A percentile compares a stretch with the other conserved stretches of the same genome.
Evolutionary conservation across 2,329 filamentous ascomycete species (phyloP).

Genomic region (Hypoxylon sp.): DNA sequence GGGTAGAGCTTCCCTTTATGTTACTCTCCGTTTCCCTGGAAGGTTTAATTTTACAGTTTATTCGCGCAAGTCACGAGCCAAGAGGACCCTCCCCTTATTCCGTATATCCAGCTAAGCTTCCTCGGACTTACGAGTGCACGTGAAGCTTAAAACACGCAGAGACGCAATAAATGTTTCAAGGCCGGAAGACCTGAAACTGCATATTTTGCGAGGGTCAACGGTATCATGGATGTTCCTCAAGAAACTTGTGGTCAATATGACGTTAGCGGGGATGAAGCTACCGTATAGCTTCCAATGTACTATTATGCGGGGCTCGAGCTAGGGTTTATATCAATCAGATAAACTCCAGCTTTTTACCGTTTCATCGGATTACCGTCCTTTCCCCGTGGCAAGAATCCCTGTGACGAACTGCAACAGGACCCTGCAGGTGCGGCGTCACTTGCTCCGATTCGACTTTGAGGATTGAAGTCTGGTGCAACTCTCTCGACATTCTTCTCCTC

Average conservation of each 20-base stretch:
- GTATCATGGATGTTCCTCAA: not conserved
- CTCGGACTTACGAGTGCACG: not conserved
- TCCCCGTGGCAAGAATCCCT: not conserved
- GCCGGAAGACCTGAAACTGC: slow-evolving; percentile 11
- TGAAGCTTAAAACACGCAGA: slow-evolving; percentile 8
- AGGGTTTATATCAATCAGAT: slow-evolving; percentile 2
- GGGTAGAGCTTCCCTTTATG: not conserved
- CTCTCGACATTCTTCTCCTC: slow-evolving; percentile 7
- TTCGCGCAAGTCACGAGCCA: not conserved
- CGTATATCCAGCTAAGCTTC: not conserved
- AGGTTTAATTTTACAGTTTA: not conserved
- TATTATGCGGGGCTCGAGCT: slow-evolving; percentile 20
- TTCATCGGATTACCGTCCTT: slow-evolving; percentile 30
- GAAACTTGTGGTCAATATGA: slow-evolving; percentile 28
- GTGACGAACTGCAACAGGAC: slow-evolving; percentile 22
- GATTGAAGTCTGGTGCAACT: slow-evolving; percentile 5
- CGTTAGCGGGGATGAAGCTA: slow-evolving; percentile 31
- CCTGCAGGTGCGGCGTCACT: slow-evolving; percentile 33
- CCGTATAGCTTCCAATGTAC: slow-evolving; percentile 17
- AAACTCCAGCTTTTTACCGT: slow-evolving; percentile 18
- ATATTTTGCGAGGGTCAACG: not conserved
- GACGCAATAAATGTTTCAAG: slow-evolving; percentile 12
- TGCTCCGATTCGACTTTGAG: slow-evolving; percentile 22
- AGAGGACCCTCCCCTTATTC: not conserved
- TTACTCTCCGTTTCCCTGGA: not conserved